Conservation (phyloP, 192 early-diverging fungal genomes). For the Lunasporangiospora selenospora region DNA sequence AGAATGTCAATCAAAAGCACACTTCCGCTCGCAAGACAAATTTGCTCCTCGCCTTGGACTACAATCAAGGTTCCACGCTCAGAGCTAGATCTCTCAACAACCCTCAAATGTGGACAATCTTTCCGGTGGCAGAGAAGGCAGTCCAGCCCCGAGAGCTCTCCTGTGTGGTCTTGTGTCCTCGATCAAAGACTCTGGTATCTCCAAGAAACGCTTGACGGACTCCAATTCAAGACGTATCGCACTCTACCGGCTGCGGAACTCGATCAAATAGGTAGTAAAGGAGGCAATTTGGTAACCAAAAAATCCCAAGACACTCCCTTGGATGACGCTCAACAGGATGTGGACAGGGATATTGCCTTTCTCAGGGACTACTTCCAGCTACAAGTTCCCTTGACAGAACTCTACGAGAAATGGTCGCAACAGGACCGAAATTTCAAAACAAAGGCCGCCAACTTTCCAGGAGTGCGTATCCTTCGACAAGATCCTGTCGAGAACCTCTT, state of each 20-base stretch:
- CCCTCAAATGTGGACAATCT: conserved; percentile 88
- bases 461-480: conserved; percentile 82
- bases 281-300: background rate
- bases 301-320: conserved; percentile 30
- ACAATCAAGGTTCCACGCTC: conserved; percentile 46
- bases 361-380: conserved; percentile 91
- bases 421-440: conserved; percentile 72
- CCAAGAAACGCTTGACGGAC: conserved; percentile 30
- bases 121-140: conserved; percentile 83
- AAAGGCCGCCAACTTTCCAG: conserved; percentile 59
- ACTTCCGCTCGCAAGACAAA: no score
- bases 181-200: conserved; percentile 29
- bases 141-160: conserved; percentile 58
- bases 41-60: conserved; percentile 22
- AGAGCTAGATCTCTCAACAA: conserved; percentile 80
- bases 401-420: conserved; percentile 64
- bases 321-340: conserved; percentile 22
- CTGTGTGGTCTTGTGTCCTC: conserved; percentile 48
- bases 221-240: conserved; percentile 56
- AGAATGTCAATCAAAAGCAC: no score
- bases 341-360: conserved; percentile 35
- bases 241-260: no score
- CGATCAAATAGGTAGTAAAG: no score
- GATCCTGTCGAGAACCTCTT: conserved; percentile 88
- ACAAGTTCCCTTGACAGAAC: conserved; percentile 61